These are phyloP conservation scores for Geum urbanum DNA, from an alignment of 306 rosid genomes.

Conservation along the genomic window DNA sequence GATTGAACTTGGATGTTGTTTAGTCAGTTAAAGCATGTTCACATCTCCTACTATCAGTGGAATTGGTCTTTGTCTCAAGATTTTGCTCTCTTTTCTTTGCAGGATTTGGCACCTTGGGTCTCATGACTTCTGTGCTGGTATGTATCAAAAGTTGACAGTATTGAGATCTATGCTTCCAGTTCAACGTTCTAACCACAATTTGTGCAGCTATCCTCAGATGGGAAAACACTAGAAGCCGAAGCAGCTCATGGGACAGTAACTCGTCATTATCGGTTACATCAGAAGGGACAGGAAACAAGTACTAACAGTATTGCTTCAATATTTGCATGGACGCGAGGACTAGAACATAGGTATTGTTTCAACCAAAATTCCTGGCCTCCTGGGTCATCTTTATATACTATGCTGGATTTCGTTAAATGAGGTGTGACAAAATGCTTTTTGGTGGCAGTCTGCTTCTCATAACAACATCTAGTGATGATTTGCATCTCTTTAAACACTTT, in stretches of 20 bases:
- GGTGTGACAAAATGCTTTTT: neutral
- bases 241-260: constrained; percentile 99
- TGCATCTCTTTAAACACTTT: neutral
- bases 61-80: neutral
- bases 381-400: neutral
- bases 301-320: constrained; percentile 98
- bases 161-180: constrained; percentile 11
- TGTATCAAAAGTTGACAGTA: constrained; percentile 22
- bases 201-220: constrained; percentile 88
- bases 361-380: constrained; percentile 2
- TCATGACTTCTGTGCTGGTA: constrained; percentile 95
- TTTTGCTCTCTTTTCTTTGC: constrained; percentile 28
- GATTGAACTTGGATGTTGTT: neutral
- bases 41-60: neutral
- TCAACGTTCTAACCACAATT: constrained; percentile 19
- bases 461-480: neutral
- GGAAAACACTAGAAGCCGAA: constrained; percentile 95
- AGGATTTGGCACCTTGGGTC: constrained; percentile 98
- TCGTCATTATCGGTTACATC: constrained; percentile 83
- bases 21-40: neutral
- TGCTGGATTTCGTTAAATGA: neutral
- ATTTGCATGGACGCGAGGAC: constrained; percentile 98
- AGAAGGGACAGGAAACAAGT: constrained; percentile 94
- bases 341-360: constrained; percentile 71
- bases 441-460: neutral